phyloP scores from a whole-genome alignment of 2,329 filamentous ascomycete genomes.

The Colletotrichum lupini region DNA sequence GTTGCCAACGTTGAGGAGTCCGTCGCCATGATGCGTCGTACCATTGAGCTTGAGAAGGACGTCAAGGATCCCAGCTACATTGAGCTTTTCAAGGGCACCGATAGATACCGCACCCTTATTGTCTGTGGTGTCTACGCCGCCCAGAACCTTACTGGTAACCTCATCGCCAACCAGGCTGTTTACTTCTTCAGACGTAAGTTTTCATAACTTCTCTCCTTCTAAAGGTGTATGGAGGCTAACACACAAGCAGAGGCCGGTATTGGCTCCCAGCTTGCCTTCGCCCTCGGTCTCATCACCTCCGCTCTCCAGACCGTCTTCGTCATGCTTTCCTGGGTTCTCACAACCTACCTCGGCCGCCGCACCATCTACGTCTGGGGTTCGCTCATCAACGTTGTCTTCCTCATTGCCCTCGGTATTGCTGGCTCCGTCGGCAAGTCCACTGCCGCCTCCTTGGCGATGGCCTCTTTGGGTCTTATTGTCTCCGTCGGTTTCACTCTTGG shows the following conservation, averaged over 20 bases:
- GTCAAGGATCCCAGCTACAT: slow-evolving; percentile 57
- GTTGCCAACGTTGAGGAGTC: slow-evolving; percentile 40
- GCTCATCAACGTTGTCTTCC: slow-evolving; percentile 61
- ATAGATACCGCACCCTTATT: slow-evolving; percentile 64
- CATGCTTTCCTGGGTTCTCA: slow-evolving; percentile 76
- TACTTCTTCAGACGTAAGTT: slow-evolving; percentile 68
- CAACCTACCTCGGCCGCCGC: slow-evolving; percentile 71
- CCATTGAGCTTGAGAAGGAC: slow-evolving; percentile 63
- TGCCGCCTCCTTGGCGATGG: slow-evolving; percentile 64
- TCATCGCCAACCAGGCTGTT: slow-evolving; percentile 71
- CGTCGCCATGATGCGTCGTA: slow-evolving; percentile 51
- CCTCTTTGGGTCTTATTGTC: slow-evolving; percentile 71
- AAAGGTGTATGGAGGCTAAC: slow-evolving; percentile 26
- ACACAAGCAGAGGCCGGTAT: slow-evolving; percentile 68
- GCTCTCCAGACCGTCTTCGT: slow-evolving; percentile 71
- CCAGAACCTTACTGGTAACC: slow-evolving; percentile 71
- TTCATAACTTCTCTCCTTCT: neutral
- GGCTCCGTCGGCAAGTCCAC: slow-evolving; percentile 55
- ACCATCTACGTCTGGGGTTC: slow-evolving; percentile 73
- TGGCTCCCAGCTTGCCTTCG: slow-evolving; percentile 63
- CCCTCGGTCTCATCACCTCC: slow-evolving; percentile 72
- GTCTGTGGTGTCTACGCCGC: slow-evolving; percentile 67
- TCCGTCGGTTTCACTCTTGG: slow-evolving; percentile 73
- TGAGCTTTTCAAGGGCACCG: slow-evolving; percentile 66
- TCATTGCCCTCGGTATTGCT: slow-evolving; percentile 69